Conservation (phyloP, 2,329 filamentous ascomycete genomes). For the Neonectria coccinea region DNA sequence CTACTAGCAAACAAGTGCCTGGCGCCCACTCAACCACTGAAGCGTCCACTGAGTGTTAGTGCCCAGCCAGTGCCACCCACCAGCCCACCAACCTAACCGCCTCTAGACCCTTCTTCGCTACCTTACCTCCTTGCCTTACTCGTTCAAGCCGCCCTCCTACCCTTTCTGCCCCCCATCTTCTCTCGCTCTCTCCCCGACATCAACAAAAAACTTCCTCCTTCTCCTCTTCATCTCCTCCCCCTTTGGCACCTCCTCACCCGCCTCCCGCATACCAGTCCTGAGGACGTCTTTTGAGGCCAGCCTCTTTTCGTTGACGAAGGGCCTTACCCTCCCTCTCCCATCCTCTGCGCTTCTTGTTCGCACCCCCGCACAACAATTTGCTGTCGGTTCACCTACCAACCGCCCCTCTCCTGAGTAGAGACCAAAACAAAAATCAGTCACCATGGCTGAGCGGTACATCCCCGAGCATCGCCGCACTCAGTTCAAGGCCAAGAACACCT, state of each 20-base stretch:
- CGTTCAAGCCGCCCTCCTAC: constrained; percentile 10
- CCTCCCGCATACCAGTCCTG: constrained; percentile 30
- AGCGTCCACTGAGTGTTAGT: neutral
- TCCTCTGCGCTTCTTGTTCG: constrained; percentile 36
- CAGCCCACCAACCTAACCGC: constrained; percentile 24
- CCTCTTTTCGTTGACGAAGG: constrained; percentile 31
- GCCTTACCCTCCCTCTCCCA: constrained; percentile 23
- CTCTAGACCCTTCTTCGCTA: constrained; percentile 38
- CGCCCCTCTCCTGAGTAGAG: constrained; percentile 31
- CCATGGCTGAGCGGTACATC: constrained; percentile 98
- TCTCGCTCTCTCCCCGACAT: constrained; percentile 43
- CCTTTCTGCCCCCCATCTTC: constrained; percentile 35
- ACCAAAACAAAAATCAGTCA: constrained; percentile 55
- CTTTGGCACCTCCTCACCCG: constrained; percentile 27
- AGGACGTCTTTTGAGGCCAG: constrained; percentile 27
- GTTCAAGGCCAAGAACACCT: constrained; percentile 99
- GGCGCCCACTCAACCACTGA: neutral
- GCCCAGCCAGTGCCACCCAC: constrained; percentile 1
- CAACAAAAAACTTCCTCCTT: constrained; percentile 42
- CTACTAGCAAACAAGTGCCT: neutral
- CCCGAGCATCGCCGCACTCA: constrained; percentile 98
- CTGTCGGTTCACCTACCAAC: constrained; percentile 41
- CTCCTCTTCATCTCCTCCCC: constrained; percentile 33
- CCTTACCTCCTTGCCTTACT: constrained; percentile 24
- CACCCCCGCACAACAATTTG: constrained; percentile 48